These are phyloP conservation scores for Starmerella davenportii DNA, from an alignment of 805 yeast genomes.

Conservation along the genomic window DNA sequence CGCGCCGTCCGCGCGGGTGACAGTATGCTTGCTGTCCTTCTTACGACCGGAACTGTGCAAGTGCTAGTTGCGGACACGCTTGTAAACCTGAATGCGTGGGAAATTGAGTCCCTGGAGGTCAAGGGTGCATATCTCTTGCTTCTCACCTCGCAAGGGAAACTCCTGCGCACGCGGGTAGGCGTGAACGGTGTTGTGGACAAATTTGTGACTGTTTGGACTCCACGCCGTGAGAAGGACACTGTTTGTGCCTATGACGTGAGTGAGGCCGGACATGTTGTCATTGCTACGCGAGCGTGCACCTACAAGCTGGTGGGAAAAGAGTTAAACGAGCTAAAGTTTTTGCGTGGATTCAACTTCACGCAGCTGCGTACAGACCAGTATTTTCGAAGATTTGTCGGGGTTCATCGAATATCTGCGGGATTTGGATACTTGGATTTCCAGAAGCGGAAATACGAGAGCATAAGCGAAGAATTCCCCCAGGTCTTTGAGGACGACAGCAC, in stretches of 20 bases:
- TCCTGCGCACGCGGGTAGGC: conserved; percentile 3
- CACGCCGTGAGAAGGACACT: conserved; percentile 8
- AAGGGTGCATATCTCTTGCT: conserved; percentile 10
- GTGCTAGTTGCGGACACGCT: conserved; percentile 4
- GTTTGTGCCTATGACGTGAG: conserved; percentile 11
- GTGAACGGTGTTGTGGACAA: background rate
- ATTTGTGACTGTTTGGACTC: conserved; percentile 8
- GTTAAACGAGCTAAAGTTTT: conserved; percentile 4
- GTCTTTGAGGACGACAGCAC: background rate
- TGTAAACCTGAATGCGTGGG: conserved; percentile 1
- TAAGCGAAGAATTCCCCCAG: background rate
- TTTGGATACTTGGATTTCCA: background rate
- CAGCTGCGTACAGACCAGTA: conserved; percentile 11
- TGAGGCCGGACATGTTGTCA: conserved; percentile 12
- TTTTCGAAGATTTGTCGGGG: conserved; percentile 8
- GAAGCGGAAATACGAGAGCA: background rate
- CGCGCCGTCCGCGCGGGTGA: conserved; percentile 10
- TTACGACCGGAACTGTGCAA: conserved; percentile 6
- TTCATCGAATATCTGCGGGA: conserved; percentile 7
- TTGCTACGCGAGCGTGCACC: conserved; percentile 13
- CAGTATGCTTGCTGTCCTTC: conserved; percentile 9
- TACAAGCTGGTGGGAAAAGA: conserved; percentile 10
- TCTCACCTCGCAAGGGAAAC: conserved; percentile 7
- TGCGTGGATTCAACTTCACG: conserved; percentile 8
- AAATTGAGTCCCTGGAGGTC: conserved; percentile 4